Evolutionary conservation across 176 grass and related monocot species (phyloP), one percentile per base, ranked within the genome.

Genomic region (Oryza brachyantha): DNA sequence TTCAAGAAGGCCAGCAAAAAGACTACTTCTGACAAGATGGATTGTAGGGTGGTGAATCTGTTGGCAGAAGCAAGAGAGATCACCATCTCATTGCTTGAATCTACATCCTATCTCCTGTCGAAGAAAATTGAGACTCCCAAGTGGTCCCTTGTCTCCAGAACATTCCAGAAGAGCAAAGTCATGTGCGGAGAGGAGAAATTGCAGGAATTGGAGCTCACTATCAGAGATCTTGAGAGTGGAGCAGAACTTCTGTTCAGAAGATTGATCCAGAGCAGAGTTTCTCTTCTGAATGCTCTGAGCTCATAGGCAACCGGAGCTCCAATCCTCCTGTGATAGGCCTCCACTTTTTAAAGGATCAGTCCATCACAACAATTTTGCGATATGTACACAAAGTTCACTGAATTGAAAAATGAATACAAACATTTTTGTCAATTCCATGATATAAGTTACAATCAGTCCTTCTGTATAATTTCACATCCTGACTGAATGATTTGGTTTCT

Each of bases 181-280:
- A 32, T 71, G 27, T 87, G 60, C 4, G 10, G 45, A 13, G 84
- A 70, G 76, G 80, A 74, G 52, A 80, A 78, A 39, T 66, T 89
- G 86, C 76, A 73, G 71, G 64, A n/a, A 24, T 61, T 89, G 10
- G 86, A 92, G 64, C 29, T 54, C 70, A 73, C 64, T 60, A 83
- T 91, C 64, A 34, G 25, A 28, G 68, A 63, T 54, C 85, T 91
- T 55, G 73, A 75, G 85, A 79, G 52, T 22, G 35, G 31, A 76
- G 65, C 13, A 0, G 83, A 70, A 39, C 69, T 72, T 80, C 50
- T 82, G 40, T 85, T 88, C 62, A 69, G 68, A 67, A 70, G 55
- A 68, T 52, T 91, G 66, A 85, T 85, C 61, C 84, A 84, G 28
- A 29, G 50, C 71, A 91, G 85, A 81, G 85, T n/a, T n/a, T 91